Evolutionary conservation across 768 basidiomycete species (phyloP).

Genomic region (Suillus brevipes): DNA sequence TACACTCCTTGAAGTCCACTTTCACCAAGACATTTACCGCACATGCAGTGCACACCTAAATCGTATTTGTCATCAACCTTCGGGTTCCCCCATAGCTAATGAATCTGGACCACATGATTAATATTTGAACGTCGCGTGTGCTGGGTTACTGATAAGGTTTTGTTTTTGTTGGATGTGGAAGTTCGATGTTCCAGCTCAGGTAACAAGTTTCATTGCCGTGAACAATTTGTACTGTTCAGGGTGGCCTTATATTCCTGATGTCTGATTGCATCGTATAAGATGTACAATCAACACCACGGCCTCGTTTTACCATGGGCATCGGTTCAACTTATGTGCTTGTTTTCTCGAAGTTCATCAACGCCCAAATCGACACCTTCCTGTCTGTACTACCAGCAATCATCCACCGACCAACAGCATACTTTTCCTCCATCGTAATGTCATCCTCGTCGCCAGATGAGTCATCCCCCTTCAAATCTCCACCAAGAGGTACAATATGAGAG

Average conservation of each 20-base stretch:
- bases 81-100: background rate
- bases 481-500: constrained; percentile 15
- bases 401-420: constrained; percentile 55
- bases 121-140: background rate
- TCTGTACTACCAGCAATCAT: constrained; percentile 67
- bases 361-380: constrained; percentile 71
- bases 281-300: background rate
- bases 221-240: no score
- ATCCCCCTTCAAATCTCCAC: constrained; percentile 32
- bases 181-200: background rate
- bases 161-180: no score
- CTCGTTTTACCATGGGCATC: background rate
- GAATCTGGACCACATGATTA: background rate
- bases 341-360: constrained; percentile 52
- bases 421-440: constrained; percentile 47
- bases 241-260: background rate
- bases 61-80: no score
- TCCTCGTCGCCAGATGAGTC: constrained; percentile 47
- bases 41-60: background rate
- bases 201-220: no score
- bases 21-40: no score
- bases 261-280: background rate
- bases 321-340: background rate
- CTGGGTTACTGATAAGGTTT: background rate
- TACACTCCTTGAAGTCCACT: no score